phyloP scores from a whole-genome alignment of 176 grass and related monocot species.

The Pontederia paniculata region DNA sequence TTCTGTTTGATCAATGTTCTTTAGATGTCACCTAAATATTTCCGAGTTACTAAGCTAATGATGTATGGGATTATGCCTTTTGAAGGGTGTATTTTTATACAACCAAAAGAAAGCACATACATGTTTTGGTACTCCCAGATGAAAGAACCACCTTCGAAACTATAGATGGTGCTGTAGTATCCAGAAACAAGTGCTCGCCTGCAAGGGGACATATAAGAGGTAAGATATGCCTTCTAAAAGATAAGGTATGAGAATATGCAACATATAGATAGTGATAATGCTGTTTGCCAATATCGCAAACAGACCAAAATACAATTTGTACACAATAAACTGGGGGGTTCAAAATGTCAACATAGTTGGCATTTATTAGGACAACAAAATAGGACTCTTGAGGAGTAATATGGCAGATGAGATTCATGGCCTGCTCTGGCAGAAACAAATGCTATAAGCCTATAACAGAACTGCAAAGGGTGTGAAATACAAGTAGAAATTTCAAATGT shows the following conservation, averaged over 20 bases:
- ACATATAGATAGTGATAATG: neutral
- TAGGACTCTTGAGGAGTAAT: too few species aligned
- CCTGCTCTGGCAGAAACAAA: neutral
- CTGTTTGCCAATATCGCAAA: too few species aligned
- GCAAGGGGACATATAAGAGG: conserved; percentile 19
- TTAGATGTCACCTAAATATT: too few species aligned
- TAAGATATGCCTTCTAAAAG: conserved; percentile 9
- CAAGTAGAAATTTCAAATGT: neutral
- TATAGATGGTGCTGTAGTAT: conserved; percentile 42
- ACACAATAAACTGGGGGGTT: too few species aligned
- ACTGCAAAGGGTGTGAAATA: neutral
- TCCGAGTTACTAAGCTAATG: too few species aligned
- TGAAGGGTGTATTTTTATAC: neutral
- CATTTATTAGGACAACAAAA: too few species aligned
- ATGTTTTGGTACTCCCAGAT: conserved; percentile 65
- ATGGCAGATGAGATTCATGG: too few species aligned
- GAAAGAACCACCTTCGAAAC: conserved; percentile 70
- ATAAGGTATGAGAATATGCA: neutral
- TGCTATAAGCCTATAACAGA: conserved; percentile 2
- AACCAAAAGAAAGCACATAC: conserved; percentile 36
- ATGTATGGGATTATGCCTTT: neutral
- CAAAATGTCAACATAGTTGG: too few species aligned
- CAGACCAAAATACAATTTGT: too few species aligned
- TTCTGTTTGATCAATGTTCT: too few species aligned
- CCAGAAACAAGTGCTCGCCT: conserved; percentile 87